Evolutionary conservation across 2,329 filamentous ascomycete species (phyloP).

Genomic region (Berkeleyomyces basicola): DNA sequence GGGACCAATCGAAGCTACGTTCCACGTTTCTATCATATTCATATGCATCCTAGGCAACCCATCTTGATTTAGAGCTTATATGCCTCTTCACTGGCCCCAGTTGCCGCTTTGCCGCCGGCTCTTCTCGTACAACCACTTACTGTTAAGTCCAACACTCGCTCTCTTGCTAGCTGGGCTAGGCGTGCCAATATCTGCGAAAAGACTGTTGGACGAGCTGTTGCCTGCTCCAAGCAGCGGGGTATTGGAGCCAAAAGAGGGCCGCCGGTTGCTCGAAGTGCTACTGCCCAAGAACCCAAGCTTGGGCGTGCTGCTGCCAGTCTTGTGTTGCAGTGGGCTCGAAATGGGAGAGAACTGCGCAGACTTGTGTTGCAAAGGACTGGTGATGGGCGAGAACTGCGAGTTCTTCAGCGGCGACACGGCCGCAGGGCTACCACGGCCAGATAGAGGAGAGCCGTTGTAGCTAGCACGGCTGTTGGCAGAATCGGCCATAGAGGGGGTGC

Average conservation of each 20-base stretch:
- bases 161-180: conserved; percentile 56
- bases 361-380: conserved; percentile 50
- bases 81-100: conserved; percentile 22
- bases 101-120: conserved; percentile 39
- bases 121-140: conserved; percentile 88
- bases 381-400: conserved; percentile 30
- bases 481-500: conserved; percentile 49
- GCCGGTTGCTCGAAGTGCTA: conserved; percentile 17
- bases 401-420: conserved; percentile 18
- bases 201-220: conserved; percentile 28
- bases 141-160: conserved; percentile 65
- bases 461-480: conserved; percentile 45
- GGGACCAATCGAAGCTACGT: neutral
- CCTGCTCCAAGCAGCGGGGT: conserved; percentile 29
- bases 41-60: neutral
- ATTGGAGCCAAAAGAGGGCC: conserved; percentile 45
- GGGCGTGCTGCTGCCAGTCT: conserved; percentile 24
- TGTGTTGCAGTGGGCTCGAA: conserved; percentile 22
- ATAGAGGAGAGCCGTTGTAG: conserved; percentile 41
- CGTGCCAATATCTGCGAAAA: conserved; percentile 44
- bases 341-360: conserved; percentile 31
- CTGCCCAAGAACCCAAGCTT: conserved; percentile 4
- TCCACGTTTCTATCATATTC: neutral
- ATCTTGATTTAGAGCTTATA: neutral
- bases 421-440: conserved; percentile 36